Percentiles rank a stretch among this genome's conserved stretches.
Evolutionary conservation across 352 stramenopile genomes (phyloP).

Genomic region (Phytophthora idaei): DNA sequence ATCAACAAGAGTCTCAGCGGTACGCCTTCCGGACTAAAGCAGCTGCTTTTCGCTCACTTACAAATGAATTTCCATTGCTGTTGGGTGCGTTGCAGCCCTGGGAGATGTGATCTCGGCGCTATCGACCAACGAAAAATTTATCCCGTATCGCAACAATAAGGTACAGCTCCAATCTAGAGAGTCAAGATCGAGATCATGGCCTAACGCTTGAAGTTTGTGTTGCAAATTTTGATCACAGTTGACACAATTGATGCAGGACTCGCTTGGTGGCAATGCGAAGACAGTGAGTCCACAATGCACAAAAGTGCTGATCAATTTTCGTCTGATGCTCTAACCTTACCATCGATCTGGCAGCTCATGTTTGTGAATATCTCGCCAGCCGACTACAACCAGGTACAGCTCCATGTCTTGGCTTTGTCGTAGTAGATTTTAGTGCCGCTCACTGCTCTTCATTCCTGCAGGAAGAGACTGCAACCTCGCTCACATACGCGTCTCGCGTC

Average conservation of each 20-base stretch:
- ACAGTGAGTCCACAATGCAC: conserved; percentile 54
- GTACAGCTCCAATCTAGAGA: conserved; percentile 21
- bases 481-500: conserved; percentile 83
- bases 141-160: conserved; percentile 95
- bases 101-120: conserved; percentile 93
- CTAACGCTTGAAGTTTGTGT: not conserved
- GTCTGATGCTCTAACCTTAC: not conserved
- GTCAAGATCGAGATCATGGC: not conserved
- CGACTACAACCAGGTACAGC: conserved; percentile 85
- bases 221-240: conserved; percentile 42
- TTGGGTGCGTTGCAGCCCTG: conserved; percentile 47
- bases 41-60: not conserved
- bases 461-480: conserved; percentile 86
- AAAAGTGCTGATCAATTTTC: not conserved
- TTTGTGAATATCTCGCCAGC: conserved; percentile 91
- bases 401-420: conserved; percentile 24
- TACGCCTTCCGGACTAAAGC: conserved; percentile 21
- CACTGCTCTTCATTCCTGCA: conserved; percentile 12
- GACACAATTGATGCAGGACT: conserved; percentile 94
- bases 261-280: conserved; percentile 93
- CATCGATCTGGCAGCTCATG: conserved; percentile 64
- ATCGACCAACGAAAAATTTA: conserved; percentile 92
- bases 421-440: not conserved
- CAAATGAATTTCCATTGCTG: not conserved
- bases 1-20: conserved; percentile 92